Evolutionary conservation across 2,329 filamentous ascomycete genomes (phyloP).

Genomic region (Lasiodiplodia sp.): DNA sequence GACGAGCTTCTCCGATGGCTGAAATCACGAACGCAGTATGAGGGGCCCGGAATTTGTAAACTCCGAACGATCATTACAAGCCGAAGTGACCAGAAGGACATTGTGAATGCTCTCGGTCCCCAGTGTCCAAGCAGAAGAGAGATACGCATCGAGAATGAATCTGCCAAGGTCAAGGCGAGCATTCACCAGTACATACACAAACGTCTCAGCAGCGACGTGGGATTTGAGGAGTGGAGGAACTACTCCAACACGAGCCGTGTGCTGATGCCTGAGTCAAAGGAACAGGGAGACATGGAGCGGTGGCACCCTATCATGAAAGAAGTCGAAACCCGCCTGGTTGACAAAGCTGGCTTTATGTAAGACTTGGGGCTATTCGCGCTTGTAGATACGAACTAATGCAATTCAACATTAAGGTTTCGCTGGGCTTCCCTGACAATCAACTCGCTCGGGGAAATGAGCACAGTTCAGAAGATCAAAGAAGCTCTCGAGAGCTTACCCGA

Average conservation of each 20-base stretch:
- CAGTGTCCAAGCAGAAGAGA: too few species aligned
- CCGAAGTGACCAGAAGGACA: not conserved
- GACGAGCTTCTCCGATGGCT: not conserved
- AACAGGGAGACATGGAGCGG: too few species aligned
- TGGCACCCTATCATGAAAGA: too few species aligned
- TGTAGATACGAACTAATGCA: not conserved
- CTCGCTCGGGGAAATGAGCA: not conserved
- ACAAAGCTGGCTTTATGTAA: not conserved
- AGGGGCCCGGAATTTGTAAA: too few species aligned
- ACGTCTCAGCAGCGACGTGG: too few species aligned
- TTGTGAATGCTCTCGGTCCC: not conserved
- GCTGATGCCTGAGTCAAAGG: too few species aligned
- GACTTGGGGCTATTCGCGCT: rapidly evolving
- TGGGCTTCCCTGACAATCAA: not conserved
- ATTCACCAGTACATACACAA: not conserved
- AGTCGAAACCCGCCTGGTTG: not conserved
- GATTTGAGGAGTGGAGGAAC: too few species aligned
- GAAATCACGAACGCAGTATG: not conserved
- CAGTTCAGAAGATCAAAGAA: not conserved
- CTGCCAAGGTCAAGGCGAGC: not conserved
- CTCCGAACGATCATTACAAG: not conserved
- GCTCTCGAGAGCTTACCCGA: not conserved
- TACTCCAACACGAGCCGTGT: too few species aligned
- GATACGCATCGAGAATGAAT: not conserved
- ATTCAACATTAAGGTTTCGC: not conserved